Percentiles rank a stretch among this genome's conserved stretches.
These are phyloP conservation scores for Acanthamoeba healyi DNA, from an alignment of 208 protist species.

Conservation along the genomic window DNA sequence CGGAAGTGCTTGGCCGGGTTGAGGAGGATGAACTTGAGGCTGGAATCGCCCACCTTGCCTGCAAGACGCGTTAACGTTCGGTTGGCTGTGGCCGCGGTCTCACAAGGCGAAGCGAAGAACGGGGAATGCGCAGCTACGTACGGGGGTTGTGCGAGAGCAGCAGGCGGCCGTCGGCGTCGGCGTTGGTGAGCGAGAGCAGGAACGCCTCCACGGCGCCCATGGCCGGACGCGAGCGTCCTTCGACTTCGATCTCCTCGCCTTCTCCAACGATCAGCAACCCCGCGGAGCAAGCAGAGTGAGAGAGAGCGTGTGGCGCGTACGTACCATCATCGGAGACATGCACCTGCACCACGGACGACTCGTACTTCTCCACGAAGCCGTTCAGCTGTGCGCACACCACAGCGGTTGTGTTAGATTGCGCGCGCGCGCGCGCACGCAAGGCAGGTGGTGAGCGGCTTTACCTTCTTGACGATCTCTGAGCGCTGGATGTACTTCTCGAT, in stretches of 20 bases:
- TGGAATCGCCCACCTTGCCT: constrained; percentile 28
- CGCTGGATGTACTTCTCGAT: constrained; percentile 83
- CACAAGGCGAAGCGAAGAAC: not conserved
- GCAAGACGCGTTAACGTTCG: not conserved
- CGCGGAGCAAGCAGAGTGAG: not conserved
- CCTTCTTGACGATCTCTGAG: constrained; percentile 84
- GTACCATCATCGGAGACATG: constrained; percentile 20
- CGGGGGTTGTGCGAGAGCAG: constrained; percentile 62
- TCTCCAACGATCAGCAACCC: not conserved
- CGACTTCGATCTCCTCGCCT: constrained; percentile 21
- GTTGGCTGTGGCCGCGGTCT: not conserved
- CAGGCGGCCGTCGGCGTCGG: constrained; percentile 78
- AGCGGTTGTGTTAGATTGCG: too few species aligned
- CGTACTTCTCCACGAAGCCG: constrained; percentile 51
- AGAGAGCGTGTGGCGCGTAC: not conserved
- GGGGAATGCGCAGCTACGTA: too few species aligned
- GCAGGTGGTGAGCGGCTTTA: not conserved
- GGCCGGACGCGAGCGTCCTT: constrained; percentile 61
- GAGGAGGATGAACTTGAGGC: constrained; percentile 87
- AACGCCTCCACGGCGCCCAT: constrained; percentile 69
- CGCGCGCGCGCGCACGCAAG: not conserved
- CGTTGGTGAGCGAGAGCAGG: constrained; percentile 72
- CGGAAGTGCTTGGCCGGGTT: constrained; percentile 88
- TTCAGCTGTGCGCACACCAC: not conserved
- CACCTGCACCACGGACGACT: constrained; percentile 13